These are phyloP conservation scores for Vickermania ingenoplastis DNA, from an alignment of 208 protist species.

Conservation along the genomic window DNA sequence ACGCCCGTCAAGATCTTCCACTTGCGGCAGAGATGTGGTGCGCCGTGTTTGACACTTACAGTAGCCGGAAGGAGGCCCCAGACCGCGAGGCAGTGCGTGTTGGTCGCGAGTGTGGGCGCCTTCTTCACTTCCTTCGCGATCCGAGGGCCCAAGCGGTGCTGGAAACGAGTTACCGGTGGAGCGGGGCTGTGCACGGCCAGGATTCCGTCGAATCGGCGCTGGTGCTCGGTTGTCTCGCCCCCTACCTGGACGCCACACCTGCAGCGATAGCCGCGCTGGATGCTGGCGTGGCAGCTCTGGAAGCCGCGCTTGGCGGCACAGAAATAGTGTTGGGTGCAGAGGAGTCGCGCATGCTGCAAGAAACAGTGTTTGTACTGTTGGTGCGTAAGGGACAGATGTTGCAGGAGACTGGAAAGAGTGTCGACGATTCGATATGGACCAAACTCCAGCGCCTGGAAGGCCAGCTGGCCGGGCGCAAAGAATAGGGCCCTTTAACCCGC, in stretches of 20 bases:
- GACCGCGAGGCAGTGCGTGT: conserved; percentile 41
- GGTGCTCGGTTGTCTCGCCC: conserved; percentile 58
- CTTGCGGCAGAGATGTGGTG: conserved; percentile 68
- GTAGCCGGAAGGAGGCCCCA: neutral
- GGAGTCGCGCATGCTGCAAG: conserved; percentile 64
- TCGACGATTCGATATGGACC: conserved; percentile 30
- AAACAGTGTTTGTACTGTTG: conserved; percentile 69
- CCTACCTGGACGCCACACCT: conserved; percentile 32
- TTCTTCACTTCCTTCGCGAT: conserved; percentile 69
- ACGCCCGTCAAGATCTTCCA: conserved; percentile 37
- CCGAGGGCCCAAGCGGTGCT: conserved; percentile 36
- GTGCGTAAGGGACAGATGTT: conserved; percentile 65
- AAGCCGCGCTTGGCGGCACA: conserved; percentile 30
- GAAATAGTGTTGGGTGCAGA: conserved; percentile 56
- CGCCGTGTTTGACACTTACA: conserved; percentile 14
- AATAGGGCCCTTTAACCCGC: too few species aligned
- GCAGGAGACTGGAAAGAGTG: conserved; percentile 28
- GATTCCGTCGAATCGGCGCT: conserved; percentile 50
- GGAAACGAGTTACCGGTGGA: conserved; percentile 26
- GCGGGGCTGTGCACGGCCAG: conserved; percentile 29
- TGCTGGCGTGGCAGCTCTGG: conserved; percentile 14
- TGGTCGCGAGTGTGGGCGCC: conserved; percentile 53
- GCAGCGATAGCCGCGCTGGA: neutral
- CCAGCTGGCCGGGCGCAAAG: conserved; percentile 1
- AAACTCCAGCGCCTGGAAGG: conserved; percentile 16